phyloP scores from a whole-genome alignment of 352 stramenopile genomes.

The Globisporangium viniferum region DNA sequence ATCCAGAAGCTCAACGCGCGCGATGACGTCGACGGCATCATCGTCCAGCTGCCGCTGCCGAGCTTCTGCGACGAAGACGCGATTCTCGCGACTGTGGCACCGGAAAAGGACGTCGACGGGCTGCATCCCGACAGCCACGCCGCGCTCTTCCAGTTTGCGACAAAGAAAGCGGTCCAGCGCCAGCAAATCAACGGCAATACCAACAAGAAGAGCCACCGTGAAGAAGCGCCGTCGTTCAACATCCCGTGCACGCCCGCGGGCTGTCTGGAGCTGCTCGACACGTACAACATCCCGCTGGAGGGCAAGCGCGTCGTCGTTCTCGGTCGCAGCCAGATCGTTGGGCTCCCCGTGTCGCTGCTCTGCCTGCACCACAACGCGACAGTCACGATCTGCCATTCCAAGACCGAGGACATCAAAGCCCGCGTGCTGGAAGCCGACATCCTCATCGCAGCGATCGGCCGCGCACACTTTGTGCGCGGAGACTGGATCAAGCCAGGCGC shows the following conservation, averaged over 20 bases:
- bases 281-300: constrained; percentile 82
- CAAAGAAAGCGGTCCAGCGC: constrained; percentile 27
- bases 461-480: constrained; percentile 90
- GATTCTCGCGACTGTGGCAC: constrained; percentile 90
- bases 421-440: constrained; percentile 92
- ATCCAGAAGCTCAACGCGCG: constrained; percentile 68
- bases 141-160: constrained; percentile 80
- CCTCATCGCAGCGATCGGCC: constrained; percentile 95
- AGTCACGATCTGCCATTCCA: constrained; percentile 97
- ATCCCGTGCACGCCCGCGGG: constrained; percentile 96
- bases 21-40: constrained; percentile 79
- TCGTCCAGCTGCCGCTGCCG: constrained; percentile 90
- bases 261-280: constrained; percentile 95
- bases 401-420: constrained; percentile 84
- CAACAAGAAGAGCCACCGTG: background rate
- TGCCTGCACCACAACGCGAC: constrained; percentile 95
- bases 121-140: constrained; percentile 97
- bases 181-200: background rate
- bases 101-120: constrained; percentile 97
- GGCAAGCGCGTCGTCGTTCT: constrained; percentile 97
- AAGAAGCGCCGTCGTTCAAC: constrained; percentile 64
- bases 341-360: constrained; percentile 94
- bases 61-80: constrained; percentile 91
- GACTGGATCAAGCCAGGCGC: constrained; percentile 97
- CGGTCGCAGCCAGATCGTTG: constrained; percentile 96